Percentiles rank a stretch among this genome's conserved stretches.
Evolutionary conservation across 306 rosid genomes (phyloP).

Genomic region (Trichosanthes cucumerina): DNA sequence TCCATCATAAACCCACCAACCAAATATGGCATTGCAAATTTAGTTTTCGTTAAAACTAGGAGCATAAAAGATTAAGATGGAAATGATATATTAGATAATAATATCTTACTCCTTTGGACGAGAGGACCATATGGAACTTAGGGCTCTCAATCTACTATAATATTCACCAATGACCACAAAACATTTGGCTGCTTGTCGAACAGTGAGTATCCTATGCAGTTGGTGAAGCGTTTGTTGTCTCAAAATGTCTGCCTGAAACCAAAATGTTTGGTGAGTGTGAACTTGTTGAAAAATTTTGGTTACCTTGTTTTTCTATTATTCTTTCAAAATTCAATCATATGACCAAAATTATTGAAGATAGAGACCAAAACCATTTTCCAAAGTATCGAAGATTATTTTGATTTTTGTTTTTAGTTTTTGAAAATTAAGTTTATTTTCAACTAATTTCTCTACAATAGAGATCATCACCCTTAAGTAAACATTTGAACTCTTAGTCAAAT

Average conservation of each 20-base stretch:
- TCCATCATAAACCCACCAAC: not conserved
- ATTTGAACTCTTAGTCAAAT: too few species aligned
- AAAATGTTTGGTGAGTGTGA: not conserved
- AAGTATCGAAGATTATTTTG: too few species aligned
- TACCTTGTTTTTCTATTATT: not conserved
- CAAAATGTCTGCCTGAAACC: constrained; percentile 66
- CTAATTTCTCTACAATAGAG: too few species aligned
- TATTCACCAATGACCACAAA: constrained; percentile 78
- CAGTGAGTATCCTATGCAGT: constrained; percentile 46
- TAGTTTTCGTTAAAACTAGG: not conserved
- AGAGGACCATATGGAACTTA: constrained; percentile 89
- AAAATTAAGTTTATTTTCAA: too few species aligned
- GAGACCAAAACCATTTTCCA: not conserved
- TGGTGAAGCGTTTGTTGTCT: constrained; percentile 82
- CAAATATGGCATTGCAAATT: not conserved
- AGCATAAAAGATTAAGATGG: not conserved
- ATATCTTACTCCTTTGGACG: constrained; percentile 71
- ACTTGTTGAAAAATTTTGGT: not conserved
- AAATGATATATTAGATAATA: not conserved
- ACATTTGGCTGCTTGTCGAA: constrained; percentile 71
- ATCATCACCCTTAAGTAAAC: too few species aligned
- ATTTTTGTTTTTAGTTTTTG: too few species aligned
- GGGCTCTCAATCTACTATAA: constrained; percentile 69
- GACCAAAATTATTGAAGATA: not conserved
- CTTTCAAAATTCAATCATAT: not conserved